Evolutionary conservation across 495 filamentous ascomycete species (phyloP).

Genomic region (Penicillium alfredii): DNA sequence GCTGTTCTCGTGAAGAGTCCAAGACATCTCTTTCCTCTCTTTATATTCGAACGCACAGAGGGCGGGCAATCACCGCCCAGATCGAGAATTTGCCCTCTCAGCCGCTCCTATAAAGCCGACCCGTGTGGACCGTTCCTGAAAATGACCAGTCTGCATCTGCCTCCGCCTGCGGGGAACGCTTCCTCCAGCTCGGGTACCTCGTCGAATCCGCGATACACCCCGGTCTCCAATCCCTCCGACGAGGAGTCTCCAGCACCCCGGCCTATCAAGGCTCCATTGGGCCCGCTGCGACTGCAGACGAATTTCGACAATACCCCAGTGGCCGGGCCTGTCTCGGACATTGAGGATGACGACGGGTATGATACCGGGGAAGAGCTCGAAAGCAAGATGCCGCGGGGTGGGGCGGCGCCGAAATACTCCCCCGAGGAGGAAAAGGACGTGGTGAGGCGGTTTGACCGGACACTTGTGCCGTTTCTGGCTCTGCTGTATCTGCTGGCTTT

Average conservation of each 20-base stretch:
- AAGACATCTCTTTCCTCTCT: no score
- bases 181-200: slow-evolving; percentile 25
- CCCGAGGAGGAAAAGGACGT: slow-evolving; percentile 67
- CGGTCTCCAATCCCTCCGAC: slow-evolving; percentile 31
- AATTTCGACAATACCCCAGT: slow-evolving; percentile 22
- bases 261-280: slow-evolving; percentile 11
- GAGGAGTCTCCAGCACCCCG: slow-evolving; percentile 12
- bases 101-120: background rate
- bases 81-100: background rate
- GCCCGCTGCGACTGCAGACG: slow-evolving; percentile 31
- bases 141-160: slow-evolving; percentile 25
- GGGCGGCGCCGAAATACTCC: slow-evolving; percentile 48
- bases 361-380: slow-evolving; percentile 29
- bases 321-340: slow-evolving; percentile 19
- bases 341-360: slow-evolving; percentile 23
- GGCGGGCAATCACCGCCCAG: no score
- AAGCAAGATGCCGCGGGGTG: slow-evolving; percentile 11
- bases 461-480: slow-evolving; percentile 73
- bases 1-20: no score
- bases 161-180: slow-evolving; percentile 22
- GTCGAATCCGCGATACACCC: slow-evolving; percentile 31
- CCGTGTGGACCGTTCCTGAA: no score
- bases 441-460: slow-evolving; percentile 65
- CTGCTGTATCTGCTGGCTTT: slow-evolving; percentile 78
- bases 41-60: no score